A percentile compares a stretch with the other conserved stretches of the same genome.
These are phyloP conservation scores for Jamesozyma piceae DNA, from an alignment of 805 yeast species.

Conservation along the genomic window DNA sequence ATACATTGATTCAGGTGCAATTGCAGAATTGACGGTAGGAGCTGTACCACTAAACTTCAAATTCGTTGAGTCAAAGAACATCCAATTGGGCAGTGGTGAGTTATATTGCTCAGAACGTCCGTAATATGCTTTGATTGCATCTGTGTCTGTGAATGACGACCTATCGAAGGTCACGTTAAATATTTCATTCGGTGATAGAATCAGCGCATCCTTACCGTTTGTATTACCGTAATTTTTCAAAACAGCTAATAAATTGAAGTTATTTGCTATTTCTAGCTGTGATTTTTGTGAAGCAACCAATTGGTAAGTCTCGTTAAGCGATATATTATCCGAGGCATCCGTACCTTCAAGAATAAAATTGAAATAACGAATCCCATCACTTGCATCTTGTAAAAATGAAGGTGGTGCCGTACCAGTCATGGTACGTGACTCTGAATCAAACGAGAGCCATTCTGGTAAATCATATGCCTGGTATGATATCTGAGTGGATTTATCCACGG, in stretches of 20 bases:
- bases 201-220: conserved; percentile 66
- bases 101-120: conserved; percentile 68
- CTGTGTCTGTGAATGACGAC: conserved; percentile 44
- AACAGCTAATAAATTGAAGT: conserved; percentile 35
- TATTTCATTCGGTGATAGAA: conserved; percentile 57
- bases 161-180: conserved; percentile 59
- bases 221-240: conserved; percentile 61
- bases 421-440: conserved; percentile 52
- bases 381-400: conserved; percentile 12
- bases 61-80: conserved; percentile 65
- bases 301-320: conserved; percentile 41
- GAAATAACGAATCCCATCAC: conserved; percentile 39
- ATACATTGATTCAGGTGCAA: conserved; percentile 78
- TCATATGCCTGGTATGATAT: conserved; percentile 48
- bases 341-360: conserved; percentile 52
- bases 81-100: conserved; percentile 89
- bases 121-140: conserved; percentile 44
- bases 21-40: conserved; percentile 73
- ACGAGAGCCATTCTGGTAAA: conserved; percentile 71
- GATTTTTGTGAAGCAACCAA: conserved; percentile 51
- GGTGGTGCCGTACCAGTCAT: conserved; percentile 59
- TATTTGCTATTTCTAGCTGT: conserved; percentile 38
- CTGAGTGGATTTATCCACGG: conserved; percentile 31
- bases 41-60: conserved; percentile 78
- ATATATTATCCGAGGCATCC: conserved; percentile 43